Evolutionary conservation across 805 yeast genomes (phyloP).

Genomic region (Saccharomycopsis oosterbeekiorum): DNA sequence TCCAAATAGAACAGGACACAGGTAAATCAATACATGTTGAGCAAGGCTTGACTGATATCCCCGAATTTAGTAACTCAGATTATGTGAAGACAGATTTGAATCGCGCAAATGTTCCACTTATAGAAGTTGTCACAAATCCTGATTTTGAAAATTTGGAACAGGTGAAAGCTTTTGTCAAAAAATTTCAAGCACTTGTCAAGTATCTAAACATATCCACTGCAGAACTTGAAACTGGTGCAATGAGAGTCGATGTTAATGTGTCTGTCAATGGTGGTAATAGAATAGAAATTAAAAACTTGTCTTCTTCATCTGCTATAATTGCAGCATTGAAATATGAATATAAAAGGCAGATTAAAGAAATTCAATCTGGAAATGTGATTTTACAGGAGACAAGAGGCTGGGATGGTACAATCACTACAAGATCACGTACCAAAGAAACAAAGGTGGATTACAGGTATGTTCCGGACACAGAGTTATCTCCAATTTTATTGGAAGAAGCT

Average conservation of each 20-base stretch:
- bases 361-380: conserved; percentile 30
- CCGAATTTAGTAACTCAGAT: conserved; percentile 1
- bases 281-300: conserved; percentile 83
- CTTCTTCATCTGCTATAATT: conserved; percentile 71
- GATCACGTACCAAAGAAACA: conserved; percentile 67
- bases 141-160: conserved; percentile 61
- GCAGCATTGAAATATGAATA: conserved; percentile 71
- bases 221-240: conserved; percentile 88
- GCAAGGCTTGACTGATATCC: conserved; percentile 22
- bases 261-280: conserved; percentile 59
- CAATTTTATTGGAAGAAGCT: conserved; percentile 35
- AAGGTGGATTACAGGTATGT: conserved; percentile 84
- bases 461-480: conserved; percentile 87
- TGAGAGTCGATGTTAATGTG: conserved; percentile 92
- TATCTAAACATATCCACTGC: conserved; percentile 73
- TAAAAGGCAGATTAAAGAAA: conserved; percentile 48
- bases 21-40: conserved; percentile 62
- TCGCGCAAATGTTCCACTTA: conserved; percentile 75
- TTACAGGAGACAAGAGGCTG: conserved; percentile 78
- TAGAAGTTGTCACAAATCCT: conserved; percentile 88
- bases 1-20: conserved; percentile 93
- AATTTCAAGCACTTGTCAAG: conserved; percentile 63
- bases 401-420: conserved; percentile 66
- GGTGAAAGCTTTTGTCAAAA: conserved; percentile 70
- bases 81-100: conserved; percentile 60